Evolutionary conservation across 2,329 filamentous ascomycete species (phyloP).

Genomic region (Aspergillus sp.): DNA sequence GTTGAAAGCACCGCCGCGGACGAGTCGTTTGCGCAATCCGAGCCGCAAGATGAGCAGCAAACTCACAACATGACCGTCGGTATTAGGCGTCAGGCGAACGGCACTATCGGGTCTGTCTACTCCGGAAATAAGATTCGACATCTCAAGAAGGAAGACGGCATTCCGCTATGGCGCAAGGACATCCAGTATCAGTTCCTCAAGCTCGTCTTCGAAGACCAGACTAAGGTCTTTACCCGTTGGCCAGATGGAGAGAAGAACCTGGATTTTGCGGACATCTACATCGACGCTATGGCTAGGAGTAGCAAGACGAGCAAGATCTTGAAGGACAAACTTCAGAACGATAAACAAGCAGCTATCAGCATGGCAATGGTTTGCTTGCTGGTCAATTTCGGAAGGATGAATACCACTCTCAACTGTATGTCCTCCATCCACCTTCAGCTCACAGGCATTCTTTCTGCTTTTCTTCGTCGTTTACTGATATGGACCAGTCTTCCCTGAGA

Average conservation of each 20-base stretch:
- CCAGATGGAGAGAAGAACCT: conserved; percentile 75
- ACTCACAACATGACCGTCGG: conserved; percentile 47
- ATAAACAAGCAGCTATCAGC: conserved; percentile 87
- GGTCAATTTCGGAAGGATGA: conserved; percentile 98
- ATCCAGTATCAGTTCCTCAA: conserved; percentile 67
- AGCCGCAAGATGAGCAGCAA: conserved; percentile 39
- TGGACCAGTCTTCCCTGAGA: conserved; percentile 87
- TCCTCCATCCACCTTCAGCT: conserved; percentile 15
- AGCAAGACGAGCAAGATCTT: conserved; percentile 99
- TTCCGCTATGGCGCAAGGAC: conserved; percentile 67
- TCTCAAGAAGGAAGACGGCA: conserved; percentile 67
- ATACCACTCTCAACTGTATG: conserved; percentile 95
- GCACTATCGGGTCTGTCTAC: conserved; percentile 66
- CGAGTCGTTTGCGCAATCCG: conserved; percentile 39
- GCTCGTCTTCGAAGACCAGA: conserved; percentile 63
- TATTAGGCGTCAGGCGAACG: conserved; percentile 64
- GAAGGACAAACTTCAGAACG: conserved; percentile 91
- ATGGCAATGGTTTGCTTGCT: conserved; percentile 99
- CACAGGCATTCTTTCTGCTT: background rate
- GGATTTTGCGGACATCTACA: conserved; percentile 91
- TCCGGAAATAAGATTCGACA: conserved; percentile 68
- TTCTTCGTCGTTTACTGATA: conserved; percentile 6
- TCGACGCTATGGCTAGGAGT: conserved; percentile 97
- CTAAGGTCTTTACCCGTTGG: conserved; percentile 81
- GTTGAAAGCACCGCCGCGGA: conserved; percentile 36